A percentile compares a stretch with the other conserved stretches of the same genome.
Conservation (phyloP, 371 early-diverging fungal species). For the Catenaria anguillulae region DNA sequence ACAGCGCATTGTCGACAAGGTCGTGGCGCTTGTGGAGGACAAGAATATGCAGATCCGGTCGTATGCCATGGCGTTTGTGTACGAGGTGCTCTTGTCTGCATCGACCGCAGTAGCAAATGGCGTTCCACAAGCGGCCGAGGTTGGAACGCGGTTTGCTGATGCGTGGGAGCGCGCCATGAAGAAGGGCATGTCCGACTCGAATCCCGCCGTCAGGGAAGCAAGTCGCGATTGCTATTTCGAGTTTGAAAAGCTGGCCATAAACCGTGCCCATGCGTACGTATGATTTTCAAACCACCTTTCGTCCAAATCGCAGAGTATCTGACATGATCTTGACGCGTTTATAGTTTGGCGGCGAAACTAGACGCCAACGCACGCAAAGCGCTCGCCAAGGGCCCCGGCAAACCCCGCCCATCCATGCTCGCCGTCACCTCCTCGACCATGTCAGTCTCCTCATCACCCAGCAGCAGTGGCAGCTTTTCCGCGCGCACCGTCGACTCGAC, state of each 20-base stretch:
- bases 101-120: background rate
- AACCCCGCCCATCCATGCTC: background rate
- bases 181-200: background rate
- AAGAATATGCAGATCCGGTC: background rate
- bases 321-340: no score
- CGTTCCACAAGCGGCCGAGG: background rate
- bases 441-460: no score
- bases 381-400: background rate
- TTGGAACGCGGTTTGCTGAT: background rate
- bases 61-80: background rate
- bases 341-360: background rate
- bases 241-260: background rate
- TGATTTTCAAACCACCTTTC: background rate
- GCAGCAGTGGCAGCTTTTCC: no score
- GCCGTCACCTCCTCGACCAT: no score
- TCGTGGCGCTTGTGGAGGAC: background rate
- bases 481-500: no score
- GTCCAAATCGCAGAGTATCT: no score
- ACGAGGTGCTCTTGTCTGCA: background rate
- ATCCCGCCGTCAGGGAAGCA: background rate
- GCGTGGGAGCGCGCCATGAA: background rate
- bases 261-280: background rate
- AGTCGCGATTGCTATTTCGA: background rate
- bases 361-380: background rate
- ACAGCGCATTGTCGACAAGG: background rate